Base-by-base conservation (phyloP, 176 grass and related monocot species). In the Olyra latifolia region DNA sequence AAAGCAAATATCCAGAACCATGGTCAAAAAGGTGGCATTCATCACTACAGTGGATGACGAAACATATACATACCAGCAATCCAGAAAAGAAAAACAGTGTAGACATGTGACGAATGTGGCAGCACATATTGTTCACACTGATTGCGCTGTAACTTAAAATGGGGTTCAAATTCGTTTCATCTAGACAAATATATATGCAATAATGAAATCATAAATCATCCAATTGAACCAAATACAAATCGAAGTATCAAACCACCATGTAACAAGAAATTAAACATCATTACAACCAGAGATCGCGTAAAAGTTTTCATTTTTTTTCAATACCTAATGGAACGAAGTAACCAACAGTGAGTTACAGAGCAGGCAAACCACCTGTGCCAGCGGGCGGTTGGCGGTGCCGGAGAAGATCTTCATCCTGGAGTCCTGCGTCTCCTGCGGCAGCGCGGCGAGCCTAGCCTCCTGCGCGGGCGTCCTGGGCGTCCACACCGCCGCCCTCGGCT, bases 361-460 rank as follows among this genome's bases (percentile, higher is more conserved):
- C 8, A 62, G n/a, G 32, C 48, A 70, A 53, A 13, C 15, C 50
- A 95, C 93, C 85, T 90, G 90, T 11, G 93, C 82, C 69, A 95
- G 87, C 29, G 78, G 77, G 24, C 81, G 87, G 52, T 95, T 95
- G 71, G 93, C 90, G 8, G 93, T 95, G 53, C 87, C 93, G 43
- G 93, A 95, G 89, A 95, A 95, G 84, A 95, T 82, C 73, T 86
- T 88, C 77, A 95, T 70, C 81, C 93, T 89, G 25, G 90, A 88
- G 64, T 80, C 89, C 41, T 46, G 74, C 57, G 19, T 29, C 0
- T 89, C 87, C 56, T 24, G 24, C 14, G 63, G 78, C 72, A 35
- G 71, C 64, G 46, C 71, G 12, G 77, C 70, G 16, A 85, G 45
- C 76, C 70, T 85, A 4, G 76, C 54, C 62, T 75, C 76, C 82